Evolutionary conservation across 371 early-diverging fungal genomes (phyloP).

Genomic region (Saksenaea vasiformis): DNA sequence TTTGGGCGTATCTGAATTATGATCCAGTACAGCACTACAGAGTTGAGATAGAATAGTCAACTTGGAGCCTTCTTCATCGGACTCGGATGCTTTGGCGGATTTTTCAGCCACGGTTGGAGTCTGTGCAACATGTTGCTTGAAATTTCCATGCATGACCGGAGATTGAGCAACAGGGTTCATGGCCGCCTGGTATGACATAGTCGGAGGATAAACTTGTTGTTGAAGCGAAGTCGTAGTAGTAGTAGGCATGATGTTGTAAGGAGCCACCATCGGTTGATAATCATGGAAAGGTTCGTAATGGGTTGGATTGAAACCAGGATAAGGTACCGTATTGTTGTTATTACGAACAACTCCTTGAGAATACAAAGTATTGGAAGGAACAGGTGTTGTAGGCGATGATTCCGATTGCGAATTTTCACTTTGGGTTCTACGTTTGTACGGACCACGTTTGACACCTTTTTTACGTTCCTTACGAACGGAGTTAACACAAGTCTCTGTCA

Average conservation of each 20-base stretch:
- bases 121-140: slow-evolving; percentile 13
- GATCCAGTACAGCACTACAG: slow-evolving; percentile 47
- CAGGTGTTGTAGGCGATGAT: neutral
- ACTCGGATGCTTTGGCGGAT: slow-evolving; percentile 21
- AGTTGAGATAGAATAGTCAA: slow-evolving; percentile 47
- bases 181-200: slow-evolving; percentile 41
- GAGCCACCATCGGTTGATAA: neutral
- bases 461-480: slow-evolving; percentile 84
- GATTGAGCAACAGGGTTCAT: slow-evolving; percentile 41
- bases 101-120: slow-evolving; percentile 10
- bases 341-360: neutral
- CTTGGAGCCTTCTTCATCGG: slow-evolving; percentile 51
- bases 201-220: slow-evolving; percentile 6
- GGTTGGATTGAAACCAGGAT: neutral
- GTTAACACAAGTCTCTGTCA: slow-evolving; percentile 74
- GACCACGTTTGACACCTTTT: slow-evolving; percentile 84
- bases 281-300: slow-evolving; percentile 5
- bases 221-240: slow-evolving; percentile 1
- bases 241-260: neutral
- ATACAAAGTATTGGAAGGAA: neutral
- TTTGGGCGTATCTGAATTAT: slow-evolving; percentile 32
- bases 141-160: slow-evolving; percentile 16
- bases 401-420: neutral
- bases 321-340: neutral
- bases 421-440: slow-evolving; percentile 64